Percentiles rank a stretch among this genome's conserved stretches.
Evolutionary conservation across 768 basidiomycete genomes (phyloP).

Genomic region (Dioszegia hungarica): DNA sequence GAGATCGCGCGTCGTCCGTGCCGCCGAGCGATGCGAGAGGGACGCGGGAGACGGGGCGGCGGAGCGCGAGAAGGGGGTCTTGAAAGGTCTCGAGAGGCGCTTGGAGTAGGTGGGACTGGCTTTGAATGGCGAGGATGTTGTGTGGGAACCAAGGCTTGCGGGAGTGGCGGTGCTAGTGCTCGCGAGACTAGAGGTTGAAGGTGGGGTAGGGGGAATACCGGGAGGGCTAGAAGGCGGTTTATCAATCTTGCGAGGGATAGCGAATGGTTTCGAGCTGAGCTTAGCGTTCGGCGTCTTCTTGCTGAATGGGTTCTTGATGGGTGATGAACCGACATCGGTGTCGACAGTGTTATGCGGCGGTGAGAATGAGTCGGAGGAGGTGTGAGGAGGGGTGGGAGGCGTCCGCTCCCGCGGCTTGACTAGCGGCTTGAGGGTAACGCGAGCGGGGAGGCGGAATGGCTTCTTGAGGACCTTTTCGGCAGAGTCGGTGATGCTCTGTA

Average conservation of each 20-base stretch:
- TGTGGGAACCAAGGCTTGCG: too few relatives aligned
- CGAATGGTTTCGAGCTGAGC: conserved; percentile 2
- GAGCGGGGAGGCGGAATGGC: conserved; percentile 29
- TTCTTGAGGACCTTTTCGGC: conserved; percentile 34
- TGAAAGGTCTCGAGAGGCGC: conserved; percentile 24
- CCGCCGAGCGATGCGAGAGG: neutral
- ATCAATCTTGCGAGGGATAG: conserved; percentile 6
- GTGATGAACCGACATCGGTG: neutral
- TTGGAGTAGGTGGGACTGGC: conserved; percentile 4
- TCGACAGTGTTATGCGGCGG: neutral
- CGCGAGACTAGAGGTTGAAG: neutral
- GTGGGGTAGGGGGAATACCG: neutral
- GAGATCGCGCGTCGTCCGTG: neutral
- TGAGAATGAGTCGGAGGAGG: neutral
- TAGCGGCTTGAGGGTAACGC: neutral
- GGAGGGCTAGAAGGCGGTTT: neutral
- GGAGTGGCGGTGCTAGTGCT: neutral
- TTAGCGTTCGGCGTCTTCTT: neutral
- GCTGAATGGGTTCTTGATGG: neutral
- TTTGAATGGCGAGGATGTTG: neutral
- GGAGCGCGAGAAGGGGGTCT: conserved; percentile 12
- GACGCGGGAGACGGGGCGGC: conserved; percentile 14
- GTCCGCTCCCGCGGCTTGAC: neutral
- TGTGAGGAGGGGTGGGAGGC: neutral
- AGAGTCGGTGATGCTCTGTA: conserved; percentile 20